Evolutionary conservation across 2,329 filamentous ascomycete species (phyloP), one percentile per base, ranked within the genome.

Genomic region (Colletotrichum higginsianum): DNA sequence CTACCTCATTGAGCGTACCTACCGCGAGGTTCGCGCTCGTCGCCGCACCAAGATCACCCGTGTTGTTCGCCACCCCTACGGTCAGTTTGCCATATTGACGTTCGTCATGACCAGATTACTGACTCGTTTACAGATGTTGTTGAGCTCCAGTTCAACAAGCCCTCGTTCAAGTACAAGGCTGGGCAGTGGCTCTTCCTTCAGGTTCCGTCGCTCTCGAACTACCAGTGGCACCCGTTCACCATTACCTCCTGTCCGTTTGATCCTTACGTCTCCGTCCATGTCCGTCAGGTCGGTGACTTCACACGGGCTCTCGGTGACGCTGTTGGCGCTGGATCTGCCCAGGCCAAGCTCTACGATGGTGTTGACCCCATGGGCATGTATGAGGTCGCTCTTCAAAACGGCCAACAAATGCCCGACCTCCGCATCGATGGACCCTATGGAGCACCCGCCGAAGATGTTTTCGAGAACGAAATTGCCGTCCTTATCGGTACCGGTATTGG

Each of bases 161-260:
- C 96, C 6, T 96, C 93, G 69, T 97, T 99, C 92, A 94, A 91
- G 79, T 99, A 99, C 90, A 98, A 98, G 88, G 93, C 96, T 16
- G 96, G 96, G 42, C 96, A 99, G 84, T 99, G 96, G 95, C 90
- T 98, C 47, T 98, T 98, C 86, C 88, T 99, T 71, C 96, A 98
- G 81, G 92, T 97, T 30, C 96, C 96, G 0, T 92, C 93, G 8
- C 90, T 99, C 65, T 98, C 94, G 75, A 90, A 88, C 77, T 92
- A 94, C 79, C 95, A 99, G 85, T 99, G 96, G 96, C 96, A 99
- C 83, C 96, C 96, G 1, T 99, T 98, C 81, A 99, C 96, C 79
- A 98, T 99, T 82, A 99, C 96, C 2, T 98, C 96, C 12, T 99
- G 96, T 83, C 96, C 96, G 6, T 96, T 94, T 79, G 96, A 99